Base-by-base conservation (phyloP, 495 filamentous ascomycete genomes). In the Xylaria castorea region DNA sequence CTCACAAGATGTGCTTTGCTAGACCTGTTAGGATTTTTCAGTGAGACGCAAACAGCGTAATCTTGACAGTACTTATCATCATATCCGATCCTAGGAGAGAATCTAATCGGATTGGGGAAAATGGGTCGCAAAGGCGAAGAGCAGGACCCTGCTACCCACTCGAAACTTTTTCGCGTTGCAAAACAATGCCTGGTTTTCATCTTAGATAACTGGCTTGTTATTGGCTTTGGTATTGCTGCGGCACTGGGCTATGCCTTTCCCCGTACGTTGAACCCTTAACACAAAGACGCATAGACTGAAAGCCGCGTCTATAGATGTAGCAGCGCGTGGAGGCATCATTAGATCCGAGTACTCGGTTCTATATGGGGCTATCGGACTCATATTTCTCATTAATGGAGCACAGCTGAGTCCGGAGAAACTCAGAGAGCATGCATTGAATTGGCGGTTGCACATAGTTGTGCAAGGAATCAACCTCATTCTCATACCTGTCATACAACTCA, bases 331-430 rank as follows among this genome's bases (percentile, higher is more conserved):
- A 58, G 86, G 87, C 40, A 75, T 83, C 18, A 88, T 89, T 71
- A 80, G 80, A 40, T 86, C 86, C 7, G 83, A 89, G 72, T 88
- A 88, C 68, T 86, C 81, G 72, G 81, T 89, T 11, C 75, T 89
- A 32, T 88, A 89, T 76, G 87, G 86, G 6, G 86, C 81, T 34
- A 84, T 88, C 36, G 86, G 81, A 18, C 73, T 88, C 70, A 86
- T 89, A 67, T 89, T 89, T 74, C 77, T 89, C 2, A 84, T 88
- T 68, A 87, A 84, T 25, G 87, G 86, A 2, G 83, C 88, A 71
- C 87, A 86, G 67, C 84, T 88, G 53, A 83, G 85, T 12, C 84
- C 82, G 53, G 82, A 83, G 68, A 87, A 89, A 73, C 84, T 88
- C 3, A 79, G 84, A 68, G 77, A 77, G 48, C 85, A 89, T 62